These are phyloP conservation scores for Cryphonectria carpinicola DNA, from an alignment of 2,329 filamentous ascomycete genomes.

Conservation along the genomic window DNA sequence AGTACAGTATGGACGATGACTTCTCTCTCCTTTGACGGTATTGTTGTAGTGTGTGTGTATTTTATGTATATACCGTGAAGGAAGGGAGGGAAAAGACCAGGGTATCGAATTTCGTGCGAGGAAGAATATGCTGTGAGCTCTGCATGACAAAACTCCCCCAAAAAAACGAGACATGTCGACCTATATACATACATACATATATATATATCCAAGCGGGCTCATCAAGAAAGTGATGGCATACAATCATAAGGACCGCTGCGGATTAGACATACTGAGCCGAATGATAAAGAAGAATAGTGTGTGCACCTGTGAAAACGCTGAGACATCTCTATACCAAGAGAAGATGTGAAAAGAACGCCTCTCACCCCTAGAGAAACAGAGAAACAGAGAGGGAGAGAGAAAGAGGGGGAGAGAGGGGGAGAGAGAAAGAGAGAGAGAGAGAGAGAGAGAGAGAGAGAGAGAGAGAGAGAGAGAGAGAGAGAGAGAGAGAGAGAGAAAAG, in stretches of 20 bases:
- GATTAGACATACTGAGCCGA: background rate
- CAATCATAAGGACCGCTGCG: background rate
- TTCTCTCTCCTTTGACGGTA: too few species aligned
- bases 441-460: too few species aligned
- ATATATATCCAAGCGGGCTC: background rate
- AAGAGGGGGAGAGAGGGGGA: too few species aligned
- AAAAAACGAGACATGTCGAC: background rate
- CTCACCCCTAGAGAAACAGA: background rate
- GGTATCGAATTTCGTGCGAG: background rate
- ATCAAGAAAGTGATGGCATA: background rate
- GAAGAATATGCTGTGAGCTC: background rate
- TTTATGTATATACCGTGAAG: background rate
- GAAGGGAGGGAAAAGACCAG: background rate
- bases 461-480: too few species aligned
- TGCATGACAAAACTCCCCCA: background rate
- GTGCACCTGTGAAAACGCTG: background rate
- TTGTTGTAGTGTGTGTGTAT: background rate
- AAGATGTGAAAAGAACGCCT: background rate
- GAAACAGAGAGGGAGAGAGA: too few species aligned
- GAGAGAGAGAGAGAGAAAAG: background rate
- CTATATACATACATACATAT: background rate
- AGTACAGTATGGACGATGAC: too few species aligned
- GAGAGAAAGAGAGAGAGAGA: too few species aligned
- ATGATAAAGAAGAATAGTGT: background rate
- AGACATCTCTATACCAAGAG: background rate